phyloP scores from a whole-genome alignment of 495 filamentous ascomycete species.

The Aspergillus diversus region DNA sequence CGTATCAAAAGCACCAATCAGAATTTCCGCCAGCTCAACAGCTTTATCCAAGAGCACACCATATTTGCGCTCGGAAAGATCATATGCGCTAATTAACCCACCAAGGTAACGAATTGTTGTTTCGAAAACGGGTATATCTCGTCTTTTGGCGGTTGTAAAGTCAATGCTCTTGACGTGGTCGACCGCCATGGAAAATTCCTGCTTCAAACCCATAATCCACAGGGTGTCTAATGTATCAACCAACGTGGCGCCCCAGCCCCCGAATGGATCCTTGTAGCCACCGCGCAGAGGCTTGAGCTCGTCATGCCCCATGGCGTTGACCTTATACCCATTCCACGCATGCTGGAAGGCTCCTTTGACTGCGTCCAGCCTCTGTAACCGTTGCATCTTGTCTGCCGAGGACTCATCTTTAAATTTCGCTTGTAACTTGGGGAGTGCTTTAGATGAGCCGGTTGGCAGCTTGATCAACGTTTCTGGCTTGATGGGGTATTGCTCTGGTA shows the following conservation, averaged over 20 bases:
- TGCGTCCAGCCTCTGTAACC: constrained; percentile 62
- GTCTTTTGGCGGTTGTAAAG: constrained; percentile 72
- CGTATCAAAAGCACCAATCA: constrained; percentile 94
- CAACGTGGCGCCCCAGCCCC: constrained; percentile 91
- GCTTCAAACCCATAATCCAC: constrained; percentile 92
- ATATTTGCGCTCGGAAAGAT: constrained; percentile 73
- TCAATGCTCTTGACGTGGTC: constrained; percentile 79
- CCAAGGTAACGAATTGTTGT: constrained; percentile 87
- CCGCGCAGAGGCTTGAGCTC: constrained; percentile 72
- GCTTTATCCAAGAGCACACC: constrained; percentile 80
- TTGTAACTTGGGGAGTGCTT: constrained; percentile 76
- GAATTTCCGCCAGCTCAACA: constrained; percentile 80
- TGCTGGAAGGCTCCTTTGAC: constrained; percentile 70
- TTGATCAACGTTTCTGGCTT: constrained; percentile 67
- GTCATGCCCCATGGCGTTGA: constrained; percentile 77
- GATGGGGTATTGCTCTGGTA: constrained; percentile 75
- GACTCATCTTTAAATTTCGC: constrained; percentile 68
- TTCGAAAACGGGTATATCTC: constrained; percentile 81
- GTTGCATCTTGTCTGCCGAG: constrained; percentile 59
- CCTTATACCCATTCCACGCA: constrained; percentile 77
- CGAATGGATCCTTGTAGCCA: constrained; percentile 73
- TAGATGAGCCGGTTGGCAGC: constrained; percentile 72
- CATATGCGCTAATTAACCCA: constrained; percentile 80
- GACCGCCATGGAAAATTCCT: constrained; percentile 88
- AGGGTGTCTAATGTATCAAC: constrained; percentile 93